Percentiles rank a stretch among this genome's conserved stretches.
phyloP scores from a whole-genome alignment of 257 asterid species.

The Nicotiana noctiflora region DNA sequence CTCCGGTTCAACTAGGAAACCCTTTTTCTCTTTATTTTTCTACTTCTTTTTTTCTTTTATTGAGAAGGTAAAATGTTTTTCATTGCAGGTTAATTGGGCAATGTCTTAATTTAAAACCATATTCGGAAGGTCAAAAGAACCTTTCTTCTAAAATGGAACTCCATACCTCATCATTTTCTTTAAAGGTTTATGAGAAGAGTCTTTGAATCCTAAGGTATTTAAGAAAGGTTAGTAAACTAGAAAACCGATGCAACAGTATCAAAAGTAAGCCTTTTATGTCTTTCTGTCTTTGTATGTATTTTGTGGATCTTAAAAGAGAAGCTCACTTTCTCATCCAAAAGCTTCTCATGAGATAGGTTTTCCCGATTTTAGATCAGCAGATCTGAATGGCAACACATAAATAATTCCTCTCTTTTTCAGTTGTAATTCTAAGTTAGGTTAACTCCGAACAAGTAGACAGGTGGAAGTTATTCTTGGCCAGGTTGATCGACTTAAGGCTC shows the following conservation, averaged over 20 bases:
- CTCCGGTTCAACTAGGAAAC: not conserved
- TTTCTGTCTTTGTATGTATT: too few relatives aligned
- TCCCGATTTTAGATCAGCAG: not conserved
- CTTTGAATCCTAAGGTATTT: not conserved
- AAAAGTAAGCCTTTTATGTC: too few relatives aligned
- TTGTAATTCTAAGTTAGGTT: not conserved
- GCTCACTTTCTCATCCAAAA: not conserved
- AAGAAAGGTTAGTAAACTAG: not conserved
- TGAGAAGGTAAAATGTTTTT: too few relatives aligned
- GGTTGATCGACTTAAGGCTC: too few relatives aligned
- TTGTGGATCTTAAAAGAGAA: not conserved
- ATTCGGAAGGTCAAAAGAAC: not conserved
- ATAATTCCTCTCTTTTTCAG: not conserved
- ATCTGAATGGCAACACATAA: not conserved
- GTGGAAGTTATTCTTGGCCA: not conserved
- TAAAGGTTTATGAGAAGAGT: not conserved
- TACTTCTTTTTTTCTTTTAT: too few relatives aligned
- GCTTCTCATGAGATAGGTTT: not conserved
- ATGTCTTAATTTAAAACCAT: not conserved
- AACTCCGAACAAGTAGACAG: not conserved
- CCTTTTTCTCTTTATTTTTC: too few relatives aligned
- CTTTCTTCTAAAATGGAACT: not conserved
- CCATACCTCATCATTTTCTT: not conserved
- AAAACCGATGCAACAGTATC: not conserved
- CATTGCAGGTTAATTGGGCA: not conserved